phyloP scores from a whole-genome alignment of 1,284 basidiomycete species.

The Cryptococcus wingfieldii region DNA sequence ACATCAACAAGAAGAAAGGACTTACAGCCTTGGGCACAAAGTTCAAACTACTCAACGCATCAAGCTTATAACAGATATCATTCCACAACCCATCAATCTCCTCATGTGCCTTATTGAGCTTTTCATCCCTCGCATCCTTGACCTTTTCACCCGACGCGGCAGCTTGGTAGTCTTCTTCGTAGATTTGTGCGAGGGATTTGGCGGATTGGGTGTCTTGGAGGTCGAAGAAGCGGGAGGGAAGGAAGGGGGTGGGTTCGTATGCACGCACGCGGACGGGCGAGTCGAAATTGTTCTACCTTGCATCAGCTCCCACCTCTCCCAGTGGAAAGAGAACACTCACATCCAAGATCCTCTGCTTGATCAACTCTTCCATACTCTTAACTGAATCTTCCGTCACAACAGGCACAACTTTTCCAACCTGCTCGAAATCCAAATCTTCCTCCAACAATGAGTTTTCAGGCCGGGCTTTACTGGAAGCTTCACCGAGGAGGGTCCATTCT shows the following conservation, averaged over 20 bases:
- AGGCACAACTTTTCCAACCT: constrained; percentile 76
- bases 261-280: constrained; percentile 80
- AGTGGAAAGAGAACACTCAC: constrained; percentile 40
- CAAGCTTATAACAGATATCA: constrained; percentile 79
- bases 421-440: constrained; percentile 94
- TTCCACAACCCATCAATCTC: constrained; percentile 82
- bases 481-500: constrained; percentile 93
- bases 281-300: constrained; percentile 65
- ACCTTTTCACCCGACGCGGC: constrained; percentile 52
- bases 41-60: constrained; percentile 90
- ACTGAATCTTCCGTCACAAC: constrained; percentile 86
- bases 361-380: constrained; percentile 77
- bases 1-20: background rate
- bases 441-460: constrained; percentile 90
- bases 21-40: constrained; percentile 75
- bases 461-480: constrained; percentile 73
- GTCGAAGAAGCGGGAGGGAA: constrained; percentile 85
- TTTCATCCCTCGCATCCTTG: constrained; percentile 78
- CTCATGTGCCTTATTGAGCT: constrained; percentile 80
- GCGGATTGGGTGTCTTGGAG: constrained; percentile 81
- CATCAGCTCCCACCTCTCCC: background rate
- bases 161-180: constrained; percentile 85
- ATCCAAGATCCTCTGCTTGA: constrained; percentile 85
- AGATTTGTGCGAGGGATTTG: constrained; percentile 90
- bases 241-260: constrained; percentile 77